A percentile compares a stretch with the other conserved stretches of the same genome.
Evolutionary conservation across 306 rosid genomes (phyloP).

Genomic region (Trichosanthes truncata): DNA sequence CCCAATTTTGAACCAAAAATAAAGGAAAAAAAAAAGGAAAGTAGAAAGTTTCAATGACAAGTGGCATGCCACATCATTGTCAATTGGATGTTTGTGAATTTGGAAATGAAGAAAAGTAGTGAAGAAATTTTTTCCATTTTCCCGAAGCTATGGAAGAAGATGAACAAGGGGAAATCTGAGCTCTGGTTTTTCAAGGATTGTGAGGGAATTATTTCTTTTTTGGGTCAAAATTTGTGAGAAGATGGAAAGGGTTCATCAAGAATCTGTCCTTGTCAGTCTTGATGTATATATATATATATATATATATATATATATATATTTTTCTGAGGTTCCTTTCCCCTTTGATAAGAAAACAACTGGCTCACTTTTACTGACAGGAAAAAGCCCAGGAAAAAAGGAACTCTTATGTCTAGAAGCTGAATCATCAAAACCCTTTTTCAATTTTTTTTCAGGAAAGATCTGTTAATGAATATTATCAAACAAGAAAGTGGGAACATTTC

Average conservation of each 20-base stretch:
- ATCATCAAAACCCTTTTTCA: neutral
- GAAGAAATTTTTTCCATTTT: neutral
- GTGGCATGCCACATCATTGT: conserved; percentile 3
- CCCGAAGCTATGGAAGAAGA: neutral
- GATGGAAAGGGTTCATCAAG: neutral
- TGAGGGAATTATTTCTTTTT: neutral
- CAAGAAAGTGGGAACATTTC: conserved; percentile 3
- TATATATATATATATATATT: too few species aligned
- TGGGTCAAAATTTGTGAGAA: neutral
- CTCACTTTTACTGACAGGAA: neutral
- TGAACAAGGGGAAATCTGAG: neutral
- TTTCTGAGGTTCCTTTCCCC: neutral
- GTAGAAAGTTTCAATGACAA: neutral
- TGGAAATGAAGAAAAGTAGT: neutral
- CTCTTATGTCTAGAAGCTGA: conserved; percentile 2
- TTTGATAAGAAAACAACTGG: neutral
- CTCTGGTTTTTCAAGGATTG: neutral
- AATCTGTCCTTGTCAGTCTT: neutral
- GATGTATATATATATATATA: neutral
- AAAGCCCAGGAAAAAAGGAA: neutral
- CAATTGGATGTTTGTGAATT: neutral
- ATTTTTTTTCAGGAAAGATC: neutral
- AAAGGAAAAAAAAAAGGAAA: neutral
- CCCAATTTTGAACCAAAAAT: neutral
- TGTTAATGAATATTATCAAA: neutral